Base-by-base conservation (phyloP, 805 yeast genomes). In the Kurtzmaniella cleridarum region DNA sequence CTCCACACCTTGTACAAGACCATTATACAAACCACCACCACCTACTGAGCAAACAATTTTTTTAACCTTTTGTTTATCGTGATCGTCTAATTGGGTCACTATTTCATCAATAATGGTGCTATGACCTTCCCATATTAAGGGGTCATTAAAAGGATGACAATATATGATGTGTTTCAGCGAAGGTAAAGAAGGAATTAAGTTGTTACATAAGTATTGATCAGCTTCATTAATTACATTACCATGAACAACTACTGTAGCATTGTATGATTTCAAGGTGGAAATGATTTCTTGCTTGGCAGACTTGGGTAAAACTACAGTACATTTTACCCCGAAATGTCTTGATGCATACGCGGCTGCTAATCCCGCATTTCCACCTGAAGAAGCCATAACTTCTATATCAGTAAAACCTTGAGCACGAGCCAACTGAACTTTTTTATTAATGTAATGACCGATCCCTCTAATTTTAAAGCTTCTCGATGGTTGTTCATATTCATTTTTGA, bases 401-500 rank as follows among this genome's bases (percentile, higher is more conserved):
- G 30, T 33, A 23, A 48, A 46, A 10, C 44, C 50, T 6, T 35
- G 39, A 2, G 30, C 35, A 18, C 50, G 46, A 1, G 67, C 64
- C 13, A 48, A 46, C 2, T 49, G 53, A 1, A 69, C 54, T 5
- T 63, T 57, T 10, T 50, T 48, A n/a, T 55, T 47, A 27, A 76
- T 65, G 30, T 73, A 57, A 42, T 73, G 51, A 6, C 81, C 79
- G 18, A 77, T 63, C 0, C 82, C 81, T 48, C 82, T 59, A 14
- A 76, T 58, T 53, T 77, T 77, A 57, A 76, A 77, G 42, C 78
- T 71, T 1, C 81, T 81, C 9, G 78, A 66, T 5, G 81, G 81
- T 46, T 77, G 81, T 26, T 69, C 64, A 38, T 59, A 63, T 47
- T 78, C 81, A 44, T 70, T 66, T 44, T 77, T 77, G 40, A 76